Evolutionary conservation across 176 grass and related monocot species (phyloP).

Genomic region (Canna indica): DNA sequence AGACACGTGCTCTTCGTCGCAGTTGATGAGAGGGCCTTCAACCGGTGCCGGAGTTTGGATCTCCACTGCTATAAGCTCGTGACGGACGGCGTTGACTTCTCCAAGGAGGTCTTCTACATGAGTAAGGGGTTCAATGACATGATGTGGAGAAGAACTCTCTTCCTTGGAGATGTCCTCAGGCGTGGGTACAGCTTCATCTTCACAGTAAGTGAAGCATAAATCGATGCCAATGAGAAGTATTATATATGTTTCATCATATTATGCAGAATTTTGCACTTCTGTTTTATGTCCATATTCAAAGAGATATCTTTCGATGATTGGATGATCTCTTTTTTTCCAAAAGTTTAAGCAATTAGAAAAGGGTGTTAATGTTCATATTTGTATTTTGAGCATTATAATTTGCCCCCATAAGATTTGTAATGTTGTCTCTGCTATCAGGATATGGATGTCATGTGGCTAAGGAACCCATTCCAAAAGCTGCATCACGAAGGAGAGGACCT

Average conservation of each 20-base stretch:
- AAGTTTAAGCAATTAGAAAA: too few species aligned
- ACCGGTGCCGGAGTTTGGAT: conserved; percentile 32
- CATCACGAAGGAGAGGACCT: background rate
- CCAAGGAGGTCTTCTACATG: conserved; percentile 65
- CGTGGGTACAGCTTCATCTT: conserved; percentile 57
- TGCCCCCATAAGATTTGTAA: too few species aligned
- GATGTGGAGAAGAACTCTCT: conserved; percentile 59
- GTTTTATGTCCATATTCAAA: too few species aligned
- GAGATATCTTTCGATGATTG: too few species aligned
- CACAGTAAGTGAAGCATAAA: conserved; percentile 28
- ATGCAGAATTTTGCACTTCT: too few species aligned
- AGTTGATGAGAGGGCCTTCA: conserved; percentile 27
- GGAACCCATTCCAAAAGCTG: conserved; percentile 5
- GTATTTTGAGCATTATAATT: too few species aligned
- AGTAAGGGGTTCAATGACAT: conserved; percentile 54
- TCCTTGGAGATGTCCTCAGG: conserved; percentile 56
- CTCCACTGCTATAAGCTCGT: conserved; percentile 21
- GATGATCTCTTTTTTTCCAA: too few species aligned
- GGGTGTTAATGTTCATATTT: too few species aligned
- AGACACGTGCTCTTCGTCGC: conserved; percentile 48
- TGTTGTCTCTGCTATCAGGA: background rate
- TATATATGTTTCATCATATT: too few species aligned
- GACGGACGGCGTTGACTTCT: conserved; percentile 31
- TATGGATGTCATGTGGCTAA: conserved; percentile 20
- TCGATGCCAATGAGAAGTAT: too few species aligned